Percentiles rank a stretch among this genome's conserved stretches.
Evolutionary conservation across 805 yeast genomes (phyloP).

Genomic region (Vanderwaltozyma polyspora): DNA sequence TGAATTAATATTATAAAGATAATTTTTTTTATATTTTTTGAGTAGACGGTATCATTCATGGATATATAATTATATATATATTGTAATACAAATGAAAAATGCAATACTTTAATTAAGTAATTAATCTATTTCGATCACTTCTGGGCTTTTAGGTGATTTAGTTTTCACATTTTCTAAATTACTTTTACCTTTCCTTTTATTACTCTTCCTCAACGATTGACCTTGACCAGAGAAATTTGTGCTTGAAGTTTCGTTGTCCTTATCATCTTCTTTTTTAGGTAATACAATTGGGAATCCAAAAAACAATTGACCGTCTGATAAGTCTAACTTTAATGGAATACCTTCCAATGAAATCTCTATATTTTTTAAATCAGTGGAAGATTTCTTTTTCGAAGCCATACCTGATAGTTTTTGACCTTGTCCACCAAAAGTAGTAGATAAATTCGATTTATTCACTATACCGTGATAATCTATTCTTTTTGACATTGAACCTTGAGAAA

Average conservation of each 20-base stretch:
- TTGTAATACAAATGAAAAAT: neutral
- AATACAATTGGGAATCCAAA: constrained; percentile 77
- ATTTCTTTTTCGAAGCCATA: neutral
- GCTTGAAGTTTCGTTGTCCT: constrained; percentile 14
- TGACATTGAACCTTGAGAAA: constrained; percentile 66
- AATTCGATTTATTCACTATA: constrained; percentile 30
- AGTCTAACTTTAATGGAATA: constrained; percentile 55
- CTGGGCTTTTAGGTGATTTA: constrained; percentile 54
- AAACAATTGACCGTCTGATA: constrained; percentile 81
- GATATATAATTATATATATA: neutral
- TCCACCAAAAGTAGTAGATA: constrained; percentile 40
- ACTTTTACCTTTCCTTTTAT: constrained; percentile 53
- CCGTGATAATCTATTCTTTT: constrained; percentile 45
- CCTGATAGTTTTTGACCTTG: constrained; percentile 67
- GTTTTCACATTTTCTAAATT: constrained; percentile 30
- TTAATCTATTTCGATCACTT: constrained; percentile 68
- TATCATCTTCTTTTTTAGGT: constrained; percentile 30
- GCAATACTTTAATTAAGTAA: neutral
- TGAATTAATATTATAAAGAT: neutral
- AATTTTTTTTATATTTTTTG: too few species aligned
- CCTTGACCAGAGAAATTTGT: constrained; percentile 53
- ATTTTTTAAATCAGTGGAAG: constrained; percentile 5
- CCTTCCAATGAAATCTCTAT: constrained; percentile 39
- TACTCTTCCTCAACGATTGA: constrained; percentile 57
- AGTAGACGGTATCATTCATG: too few species aligned